Base-by-base conservation (phyloP, 2,329 filamentous ascomycete genomes). In the Alternaria triticina region DNA sequence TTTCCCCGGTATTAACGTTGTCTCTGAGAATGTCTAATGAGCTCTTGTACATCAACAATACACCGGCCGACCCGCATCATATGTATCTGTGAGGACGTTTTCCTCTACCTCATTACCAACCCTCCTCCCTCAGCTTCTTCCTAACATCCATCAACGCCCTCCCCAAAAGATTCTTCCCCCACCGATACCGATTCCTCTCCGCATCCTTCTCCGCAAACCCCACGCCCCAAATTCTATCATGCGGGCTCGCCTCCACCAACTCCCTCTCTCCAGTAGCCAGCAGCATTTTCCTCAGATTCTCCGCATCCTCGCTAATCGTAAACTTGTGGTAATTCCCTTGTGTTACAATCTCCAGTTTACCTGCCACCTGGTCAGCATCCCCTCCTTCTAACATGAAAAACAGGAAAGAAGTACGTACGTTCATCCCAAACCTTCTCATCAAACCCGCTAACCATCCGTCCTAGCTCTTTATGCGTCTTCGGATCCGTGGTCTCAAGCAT, bases 101-200 rank as follows among this genome's bases (percentile, higher is more conserved):
- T n/a, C 33, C 7, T n/a, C 15, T 0, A n/a, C 9, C 15, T 36
- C 7, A 36, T n/a, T 36, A 9, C 33, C 7, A n/a, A 36, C 0
- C 59, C 70, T 84, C 82, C 66, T 80, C 75, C 64, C 82, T 83
- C 66, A 91, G 76, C 67, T 81, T 80, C 67, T 76, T 81, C 65
- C 89, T 84, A 25, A 88, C 87, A 57, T 81, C 82, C 86, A 87
- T 87, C 74, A 91, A 75, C 23, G 85, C 88, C 78, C 86, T 86
- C 0, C 89, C 90, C 50, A 92, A 75, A 61, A 91, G 72, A 77
- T 92, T 92, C 79, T 85, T 61, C 0, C 90, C 90, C 90, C 89
- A 92, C 4, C 76, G 68, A 17, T 78, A 73, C 51, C 84, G 82
- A 54, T 83, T 82, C 2, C 25, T 65, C 59, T 79, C 82, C 3